These are phyloP conservation scores for Solioccasus polychromus DNA, from an alignment of 768 basidiomycete species.

Conservation along the genomic window DNA sequence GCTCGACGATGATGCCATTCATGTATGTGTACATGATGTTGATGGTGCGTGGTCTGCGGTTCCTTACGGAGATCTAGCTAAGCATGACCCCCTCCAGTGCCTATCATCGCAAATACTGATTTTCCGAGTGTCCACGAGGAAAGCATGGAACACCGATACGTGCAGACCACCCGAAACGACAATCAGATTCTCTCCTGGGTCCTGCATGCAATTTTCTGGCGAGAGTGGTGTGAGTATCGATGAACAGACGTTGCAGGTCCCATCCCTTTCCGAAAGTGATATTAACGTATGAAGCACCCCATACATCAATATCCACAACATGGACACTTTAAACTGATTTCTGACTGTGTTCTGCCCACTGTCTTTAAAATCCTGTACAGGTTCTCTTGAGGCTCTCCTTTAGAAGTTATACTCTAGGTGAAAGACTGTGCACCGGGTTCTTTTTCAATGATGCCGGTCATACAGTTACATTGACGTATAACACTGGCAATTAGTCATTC, in stretches of 20 bases:
- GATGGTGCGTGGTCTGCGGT: conserved; percentile 2
- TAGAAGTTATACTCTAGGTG: no score
- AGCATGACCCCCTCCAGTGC: conserved; percentile 1
- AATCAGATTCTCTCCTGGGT: conserved; percentile 5
- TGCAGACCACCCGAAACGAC: not conserved
- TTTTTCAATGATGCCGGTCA: no score
- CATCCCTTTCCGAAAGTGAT: not conserved
- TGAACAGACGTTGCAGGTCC: not conserved
- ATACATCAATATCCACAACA: no score
- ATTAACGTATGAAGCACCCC: no score
- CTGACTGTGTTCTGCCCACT: no score
- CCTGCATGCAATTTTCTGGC: not conserved
- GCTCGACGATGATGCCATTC: not conserved
- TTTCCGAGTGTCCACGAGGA: conserved; percentile 5
- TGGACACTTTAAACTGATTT: no score
- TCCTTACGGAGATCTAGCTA: not conserved
- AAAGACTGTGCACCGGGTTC: no score
- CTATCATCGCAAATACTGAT: conserved; percentile 17
- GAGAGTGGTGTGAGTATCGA: not conserved
- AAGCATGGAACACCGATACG: not conserved
- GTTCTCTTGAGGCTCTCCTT: no score
- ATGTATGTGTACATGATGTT: not conserved
- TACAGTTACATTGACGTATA: no score
- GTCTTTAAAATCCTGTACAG: no score
- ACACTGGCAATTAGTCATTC: no score